Evolutionary conservation across 352 stramenopile species (phyloP).

Genomic region (Globisporangium nodosum): DNA sequence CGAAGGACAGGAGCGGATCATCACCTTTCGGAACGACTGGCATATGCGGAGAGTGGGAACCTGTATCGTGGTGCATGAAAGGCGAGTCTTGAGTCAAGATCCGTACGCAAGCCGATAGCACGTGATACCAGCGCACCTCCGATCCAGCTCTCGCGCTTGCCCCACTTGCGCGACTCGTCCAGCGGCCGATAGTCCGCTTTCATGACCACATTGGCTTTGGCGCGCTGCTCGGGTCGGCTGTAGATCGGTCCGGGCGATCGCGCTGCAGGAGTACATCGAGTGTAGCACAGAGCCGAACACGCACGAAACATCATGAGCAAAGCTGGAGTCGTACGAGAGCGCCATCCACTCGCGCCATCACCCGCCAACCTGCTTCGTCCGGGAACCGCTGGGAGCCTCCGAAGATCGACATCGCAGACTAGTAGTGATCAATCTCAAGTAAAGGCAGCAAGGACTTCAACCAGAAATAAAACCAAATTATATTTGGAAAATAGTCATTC

Average conservation of each 20-base stretch:
- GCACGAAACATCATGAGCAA: not conserved
- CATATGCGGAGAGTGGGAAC: constrained; percentile 42
- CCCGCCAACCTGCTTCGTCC: constrained; percentile 42
- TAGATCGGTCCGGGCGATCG: constrained; percentile 77
- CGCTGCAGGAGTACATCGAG: constrained; percentile 13
- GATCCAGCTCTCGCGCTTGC: constrained; percentile 83
- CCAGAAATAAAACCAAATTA: too few species aligned
- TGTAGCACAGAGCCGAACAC: not conserved
- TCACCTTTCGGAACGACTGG: constrained; percentile 56
- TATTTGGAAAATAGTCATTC: too few species aligned
- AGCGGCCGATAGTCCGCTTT: constrained; percentile 62
- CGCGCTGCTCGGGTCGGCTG: constrained; percentile 42
- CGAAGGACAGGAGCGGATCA: not conserved
- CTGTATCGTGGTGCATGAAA: constrained; percentile 4
- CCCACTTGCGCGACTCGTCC: constrained; percentile 60
- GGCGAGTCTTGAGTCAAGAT: too few species aligned
- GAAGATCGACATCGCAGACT: constrained; percentile 63
- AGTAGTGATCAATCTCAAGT: too few species aligned
- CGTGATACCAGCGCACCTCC: constrained; percentile 23
- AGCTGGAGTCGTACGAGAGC: not conserved
- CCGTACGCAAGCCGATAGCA: not conserved
- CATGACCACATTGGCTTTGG: constrained; percentile 65
- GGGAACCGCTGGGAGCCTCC: constrained; percentile 71
- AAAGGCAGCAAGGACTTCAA: too few species aligned
- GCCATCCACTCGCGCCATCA: not conserved